Evolutionary conservation across 106 monocot species (phyloP), one percentile per base, ranked within the genome.

Genomic region (Agapanthus africanus): DNA sequence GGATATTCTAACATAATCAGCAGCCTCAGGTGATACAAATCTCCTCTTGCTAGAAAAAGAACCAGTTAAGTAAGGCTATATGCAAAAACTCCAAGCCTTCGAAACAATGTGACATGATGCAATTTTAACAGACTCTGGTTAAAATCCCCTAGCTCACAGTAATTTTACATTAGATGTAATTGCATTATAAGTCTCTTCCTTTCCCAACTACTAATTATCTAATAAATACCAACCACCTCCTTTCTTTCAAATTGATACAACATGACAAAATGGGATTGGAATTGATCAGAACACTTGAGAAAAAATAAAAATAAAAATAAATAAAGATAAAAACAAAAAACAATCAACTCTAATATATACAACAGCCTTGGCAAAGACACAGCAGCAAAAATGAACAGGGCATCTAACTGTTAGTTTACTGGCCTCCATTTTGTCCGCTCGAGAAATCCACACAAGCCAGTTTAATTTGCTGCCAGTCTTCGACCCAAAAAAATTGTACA

Each of bases 401-500:
- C 11, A 23, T 52, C 37, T 7, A 37, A 0, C 11, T 52, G 50
- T 35, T 22, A 70, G 50, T n/a, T 37, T 37, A n/a, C n/a, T n/a
- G n/a, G n/a, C n/a, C n/a, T n/a, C n/a, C n/a, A n/a, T n/a, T n/a
- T n/a, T n/a, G n/a, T n/a, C n/a, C n/a, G n/a, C n/a, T n/a, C n/a
- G n/a, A n/a, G n/a, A n/a, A n/a, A n/a, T n/a, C n/a, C n/a, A n/a
- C n/a, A n/a, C n/a, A n/a, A n/a, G n/a, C n/a, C n/a, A n/a, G n/a
- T n/a, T n/a, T n/a, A n/a, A n/a, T 1, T 16, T 30, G 67, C 33
- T 51, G 68, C 50, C 21, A 47, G 19, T n/a, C 33, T 31, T 44
- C 56, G 32, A 56, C 35, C 41, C 71, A 41, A 73, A 69, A 79
- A 69, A 68, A 75, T 73, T 40, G 39, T 69, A 70, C 75, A 67